Percentiles rank a stretch among this genome's conserved stretches.
Conservation (phyloP, 2,329 filamentous ascomycete species). For the Diaporthe sp. region DNA sequence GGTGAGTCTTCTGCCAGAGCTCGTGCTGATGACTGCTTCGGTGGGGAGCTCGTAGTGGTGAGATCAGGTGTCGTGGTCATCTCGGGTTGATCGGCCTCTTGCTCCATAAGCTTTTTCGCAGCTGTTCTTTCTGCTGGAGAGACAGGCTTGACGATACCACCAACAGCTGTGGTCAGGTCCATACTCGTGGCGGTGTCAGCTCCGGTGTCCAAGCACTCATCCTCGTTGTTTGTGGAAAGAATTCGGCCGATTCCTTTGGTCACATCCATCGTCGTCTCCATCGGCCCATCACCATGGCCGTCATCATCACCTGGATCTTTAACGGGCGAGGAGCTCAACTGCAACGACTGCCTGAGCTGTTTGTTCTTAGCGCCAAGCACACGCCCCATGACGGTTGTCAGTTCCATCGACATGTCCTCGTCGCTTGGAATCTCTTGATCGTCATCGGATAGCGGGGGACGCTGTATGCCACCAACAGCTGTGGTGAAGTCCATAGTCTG, state of each 20-base stretch:
- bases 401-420: constrained; percentile 85
- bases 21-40: constrained; percentile 47
- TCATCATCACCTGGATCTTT: constrained; percentile 47
- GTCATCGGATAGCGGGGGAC: constrained; percentile 49
- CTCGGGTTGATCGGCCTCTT: constrained; percentile 67
- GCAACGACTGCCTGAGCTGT: constrained; percentile 35
- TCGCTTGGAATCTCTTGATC: constrained; percentile 61
- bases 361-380: constrained; percentile 54
- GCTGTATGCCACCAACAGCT: constrained; percentile 79
- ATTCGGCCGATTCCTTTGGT: constrained; percentile 71
- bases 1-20: constrained; percentile 65
- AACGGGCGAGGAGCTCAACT: constrained; percentile 44
- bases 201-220: constrained; percentile 42
- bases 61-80: constrained; percentile 58
- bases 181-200: constrained; percentile 68
- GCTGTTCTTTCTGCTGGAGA: constrained; percentile 57
- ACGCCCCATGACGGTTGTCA: constrained; percentile 76
- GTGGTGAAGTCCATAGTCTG: constrained; percentile 90
- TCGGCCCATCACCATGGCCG: constrained; percentile 52
- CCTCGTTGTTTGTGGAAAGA: constrained; percentile 53
- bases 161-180: constrained; percentile 77
- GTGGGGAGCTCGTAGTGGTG: constrained; percentile 54
- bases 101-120: constrained; percentile 71
- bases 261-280: constrained; percentile 73
- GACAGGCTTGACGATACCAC: constrained; percentile 69